phyloP scores from a whole-genome alignment of 2,329 filamentous ascomycete genomes.

The Beauveria rudraprayagi region DNA sequence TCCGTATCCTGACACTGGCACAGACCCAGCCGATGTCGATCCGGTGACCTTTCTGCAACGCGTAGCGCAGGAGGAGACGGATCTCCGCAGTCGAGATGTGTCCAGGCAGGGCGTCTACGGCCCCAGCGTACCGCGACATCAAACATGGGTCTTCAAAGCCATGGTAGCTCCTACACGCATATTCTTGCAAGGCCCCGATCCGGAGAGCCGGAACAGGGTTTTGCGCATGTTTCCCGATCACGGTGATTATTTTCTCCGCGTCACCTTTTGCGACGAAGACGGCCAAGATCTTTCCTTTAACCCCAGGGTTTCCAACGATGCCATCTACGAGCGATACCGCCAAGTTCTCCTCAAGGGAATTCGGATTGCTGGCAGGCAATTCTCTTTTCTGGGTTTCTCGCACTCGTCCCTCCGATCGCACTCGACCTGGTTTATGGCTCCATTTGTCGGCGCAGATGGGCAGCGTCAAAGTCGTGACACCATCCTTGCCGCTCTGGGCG shows the following conservation, averaged over 20 bases:
- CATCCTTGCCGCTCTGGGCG: conserved; percentile 40
- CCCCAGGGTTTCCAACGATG: conserved; percentile 34
- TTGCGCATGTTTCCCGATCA: conserved; percentile 54
- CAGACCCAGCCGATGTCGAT: conserved; percentile 33
- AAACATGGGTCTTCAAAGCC: conserved; percentile 46
- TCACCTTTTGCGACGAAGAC: conserved; percentile 68
- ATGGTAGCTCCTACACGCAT: conserved; percentile 53
- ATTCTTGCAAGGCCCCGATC: conserved; percentile 51
- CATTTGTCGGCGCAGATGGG: conserved; percentile 31
- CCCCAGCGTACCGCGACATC: conserved; percentile 25
- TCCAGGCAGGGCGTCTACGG: conserved; percentile 22
- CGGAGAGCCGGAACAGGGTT: conserved; percentile 62
- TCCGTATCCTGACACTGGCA: conserved; percentile 44
- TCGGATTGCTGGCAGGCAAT: conserved; percentile 53
- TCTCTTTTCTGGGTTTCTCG: conserved; percentile 67
- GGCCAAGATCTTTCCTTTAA: conserved; percentile 55
- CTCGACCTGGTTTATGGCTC: conserved; percentile 55
- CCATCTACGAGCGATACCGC: conserved; percentile 53
- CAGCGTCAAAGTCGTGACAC: conserved; percentile 28
- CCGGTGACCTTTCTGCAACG: conserved; percentile 30
- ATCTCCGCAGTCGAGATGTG: conserved; percentile 22
- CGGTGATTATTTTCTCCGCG: conserved; percentile 58
- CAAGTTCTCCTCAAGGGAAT: conserved; percentile 51
- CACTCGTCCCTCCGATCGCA: conserved; percentile 69
- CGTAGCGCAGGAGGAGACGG: conserved; percentile 33